Evolutionary conservation across 2,329 filamentous ascomycete genomes (phyloP), one percentile per base, ranked within the genome.

Genomic region (Samsoniella hepiali): DNA sequence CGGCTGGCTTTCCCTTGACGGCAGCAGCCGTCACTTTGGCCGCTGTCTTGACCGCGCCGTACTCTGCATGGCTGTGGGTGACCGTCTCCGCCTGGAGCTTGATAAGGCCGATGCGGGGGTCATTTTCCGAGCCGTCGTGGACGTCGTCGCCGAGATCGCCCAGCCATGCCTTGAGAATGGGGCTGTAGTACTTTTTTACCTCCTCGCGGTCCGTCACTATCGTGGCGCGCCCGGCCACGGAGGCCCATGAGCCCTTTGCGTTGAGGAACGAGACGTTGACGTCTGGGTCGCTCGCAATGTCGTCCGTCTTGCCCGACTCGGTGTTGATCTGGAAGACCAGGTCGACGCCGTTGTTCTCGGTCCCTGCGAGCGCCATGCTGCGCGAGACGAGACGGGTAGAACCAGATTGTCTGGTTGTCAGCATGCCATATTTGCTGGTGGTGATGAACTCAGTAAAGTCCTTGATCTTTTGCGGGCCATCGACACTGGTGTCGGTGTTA

Each of bases 301-400:
- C 63, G 13, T 65, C 42, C 5, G 65, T 65, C 82, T 97, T 96
- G 78, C 91, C 87, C 10, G 91, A 93, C 74, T 94, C 90, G 66
- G 91, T 93, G 81, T 96, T 96, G 72, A 92, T 93, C 81, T 95
- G 89, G 84, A 96, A 96, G 75, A 96, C 84, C 63, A 95, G 84
- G 74, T 96, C 92, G 63, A 93, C 82, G 71, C 90, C 90, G 67
- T 88, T 88, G 66, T 83, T 81, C 77, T 96, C 91, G 76, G 89
- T 90, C 15, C 85, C 91, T 17, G 91, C 91, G 15, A 96, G 75
- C 5, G 91, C 91, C 93, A 97, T 96, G 75, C 89, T 91, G 67
- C 93, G 83, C n/a, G 89, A 93, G 5, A 89, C 87, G 15, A 97
- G 79, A 57, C 87, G 81, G 13, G 88, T 88, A 0, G 82, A 84